Conservation (phyloP, 106 monocot genomes). For the Vanilla planifolia region DNA sequence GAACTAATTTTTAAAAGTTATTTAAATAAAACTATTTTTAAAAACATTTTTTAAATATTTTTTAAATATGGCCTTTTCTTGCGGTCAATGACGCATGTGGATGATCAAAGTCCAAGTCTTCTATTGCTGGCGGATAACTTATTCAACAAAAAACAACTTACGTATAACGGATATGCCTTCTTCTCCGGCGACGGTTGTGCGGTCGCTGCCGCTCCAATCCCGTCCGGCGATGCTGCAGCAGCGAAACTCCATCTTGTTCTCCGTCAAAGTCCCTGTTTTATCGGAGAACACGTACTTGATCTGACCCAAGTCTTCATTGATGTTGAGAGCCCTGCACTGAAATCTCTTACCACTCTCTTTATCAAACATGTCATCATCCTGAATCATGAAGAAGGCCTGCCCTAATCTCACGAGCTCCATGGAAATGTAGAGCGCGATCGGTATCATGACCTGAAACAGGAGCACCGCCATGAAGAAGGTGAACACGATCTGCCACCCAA, state of each 20-base stretch:
- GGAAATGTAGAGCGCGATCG: constrained; percentile 80
- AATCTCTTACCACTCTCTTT: constrained; percentile 42
- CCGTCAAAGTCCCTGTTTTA: constrained; percentile 89
- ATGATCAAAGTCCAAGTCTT: too few species aligned
- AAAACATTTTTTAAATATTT: too few species aligned
- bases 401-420: constrained; percentile 74
- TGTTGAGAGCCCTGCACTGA: constrained; percentile 85
- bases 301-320: constrained; percentile 95
- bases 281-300: constrained; percentile 86
- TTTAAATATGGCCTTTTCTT: too few species aligned
- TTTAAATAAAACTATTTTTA: too few species aligned
- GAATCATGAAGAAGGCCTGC: constrained; percentile 71
- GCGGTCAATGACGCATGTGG: too few species aligned
- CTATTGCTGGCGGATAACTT: too few species aligned
- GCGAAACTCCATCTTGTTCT: constrained; percentile 94
- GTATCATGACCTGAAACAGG: constrained; percentile 82
- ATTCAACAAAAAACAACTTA: too few species aligned
- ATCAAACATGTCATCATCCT: constrained; percentile 52
- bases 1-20: too few species aligned
- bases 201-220: constrained; percentile 30
- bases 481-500: constrained; percentile 46
- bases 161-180: constrained; percentile 8
- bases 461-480: constrained; percentile 65
- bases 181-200: neutral
- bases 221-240: constrained; percentile 48